Conservation (phyloP, 768 basidiomycete species). For the Suillus luteus region DNA sequence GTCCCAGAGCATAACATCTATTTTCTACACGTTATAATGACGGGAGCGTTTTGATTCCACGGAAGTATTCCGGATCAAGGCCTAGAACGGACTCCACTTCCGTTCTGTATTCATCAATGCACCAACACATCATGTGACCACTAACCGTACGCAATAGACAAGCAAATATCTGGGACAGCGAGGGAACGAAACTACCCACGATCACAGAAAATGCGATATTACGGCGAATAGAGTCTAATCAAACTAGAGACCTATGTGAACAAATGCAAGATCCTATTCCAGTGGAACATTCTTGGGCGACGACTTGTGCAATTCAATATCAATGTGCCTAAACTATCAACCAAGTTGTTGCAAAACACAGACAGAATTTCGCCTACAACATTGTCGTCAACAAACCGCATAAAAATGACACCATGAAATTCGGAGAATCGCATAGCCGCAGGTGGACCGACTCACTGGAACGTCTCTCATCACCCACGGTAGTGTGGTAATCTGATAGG, state of each 20-base stretch:
- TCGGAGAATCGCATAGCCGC: neutral
- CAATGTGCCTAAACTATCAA: neutral
- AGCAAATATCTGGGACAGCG: neutral
- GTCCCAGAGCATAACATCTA: neutral
- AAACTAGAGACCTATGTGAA: neutral
- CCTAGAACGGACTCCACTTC: neutral
- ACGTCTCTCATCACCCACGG: neutral
- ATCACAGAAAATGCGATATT: neutral
- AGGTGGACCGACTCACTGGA: neutral
- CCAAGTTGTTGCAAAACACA: neutral
- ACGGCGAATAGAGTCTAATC: neutral
- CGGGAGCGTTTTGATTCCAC: neutral
- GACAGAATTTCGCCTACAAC: neutral
- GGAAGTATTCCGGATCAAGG: neutral
- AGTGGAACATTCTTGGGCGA: neutral
- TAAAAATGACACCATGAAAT: neutral
- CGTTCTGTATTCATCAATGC: neutral
- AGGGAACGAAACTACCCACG: neutral
- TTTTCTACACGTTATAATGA: neutral
- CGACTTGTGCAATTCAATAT: neutral
- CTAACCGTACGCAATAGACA: neutral
- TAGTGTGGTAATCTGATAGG: neutral
- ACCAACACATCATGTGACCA: neutral
- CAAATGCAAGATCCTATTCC: neutral
- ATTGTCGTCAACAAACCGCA: neutral